Evolutionary conservation across 1,284 basidiomycete genomes (phyloP).

Genomic region (Coriolopsis trogii): DNA sequence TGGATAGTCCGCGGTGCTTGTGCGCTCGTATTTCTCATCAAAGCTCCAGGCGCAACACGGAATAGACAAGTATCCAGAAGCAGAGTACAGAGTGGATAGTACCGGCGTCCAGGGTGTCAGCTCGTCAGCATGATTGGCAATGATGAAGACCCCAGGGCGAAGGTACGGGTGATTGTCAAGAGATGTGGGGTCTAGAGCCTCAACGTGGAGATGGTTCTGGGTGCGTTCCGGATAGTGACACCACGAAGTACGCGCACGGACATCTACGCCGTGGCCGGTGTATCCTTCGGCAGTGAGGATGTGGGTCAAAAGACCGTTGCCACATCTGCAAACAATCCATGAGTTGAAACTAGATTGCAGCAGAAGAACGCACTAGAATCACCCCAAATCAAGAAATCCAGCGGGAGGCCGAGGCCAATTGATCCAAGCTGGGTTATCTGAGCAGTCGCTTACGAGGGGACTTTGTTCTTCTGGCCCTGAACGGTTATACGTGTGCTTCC

Average conservation of each 20-base stretch:
- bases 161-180: slow-evolving; percentile 29
- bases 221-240: slow-evolving; percentile 66
- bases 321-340: slow-evolving; percentile 55
- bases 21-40: slow-evolving; percentile 63
- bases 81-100: slow-evolving; percentile 59
- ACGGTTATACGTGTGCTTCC: slow-evolving; percentile 71
- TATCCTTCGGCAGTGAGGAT: slow-evolving; percentile 88
- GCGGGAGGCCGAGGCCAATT: slow-evolving; percentile 77
- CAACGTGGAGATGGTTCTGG: slow-evolving; percentile 58
- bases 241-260: slow-evolving; percentile 77
- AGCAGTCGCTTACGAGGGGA: slow-evolving; percentile 3
- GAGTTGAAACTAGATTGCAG: not conserved
- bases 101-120: slow-evolving; percentile 90
- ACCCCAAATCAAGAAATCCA: slow-evolving; percentile 92
- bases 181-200: slow-evolving; percentile 65
- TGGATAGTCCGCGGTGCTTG: slow-evolving; percentile 41
- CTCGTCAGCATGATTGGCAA: slow-evolving; percentile 97
- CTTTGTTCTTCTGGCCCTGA: slow-evolving; percentile 8
- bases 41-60: slow-evolving; percentile 90
- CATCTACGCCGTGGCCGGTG: slow-evolving; percentile 80
- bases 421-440: slow-evolving; percentile 53
- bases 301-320: slow-evolving; percentile 88
- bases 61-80: slow-evolving; percentile 84
- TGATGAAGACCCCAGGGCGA: slow-evolving; percentile 67
- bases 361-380: slow-evolving; percentile 10